Conservation (phyloP, 345 rosid species). For the Chamaenerion angustifolium region DNA sequence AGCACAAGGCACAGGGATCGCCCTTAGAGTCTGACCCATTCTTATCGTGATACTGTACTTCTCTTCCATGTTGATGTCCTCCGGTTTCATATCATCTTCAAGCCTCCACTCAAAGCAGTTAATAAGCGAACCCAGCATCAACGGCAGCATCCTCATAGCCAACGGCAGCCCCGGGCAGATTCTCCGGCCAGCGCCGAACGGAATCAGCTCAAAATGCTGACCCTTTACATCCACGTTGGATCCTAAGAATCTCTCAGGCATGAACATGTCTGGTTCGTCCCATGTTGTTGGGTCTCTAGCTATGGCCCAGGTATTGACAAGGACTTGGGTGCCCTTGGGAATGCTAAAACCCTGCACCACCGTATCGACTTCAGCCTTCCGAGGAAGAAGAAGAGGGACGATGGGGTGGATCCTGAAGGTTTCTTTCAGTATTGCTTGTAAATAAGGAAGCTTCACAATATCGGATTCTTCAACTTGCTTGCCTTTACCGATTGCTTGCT, state of each 20-base stretch:
- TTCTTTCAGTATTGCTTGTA: slow-evolving; percentile 11
- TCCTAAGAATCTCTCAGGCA: slow-evolving; percentile 12
- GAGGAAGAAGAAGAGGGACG: slow-evolving; percentile 14
- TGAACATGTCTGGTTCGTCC: slow-evolving; percentile 7
- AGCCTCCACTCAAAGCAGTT: slow-evolving; percentile 16
- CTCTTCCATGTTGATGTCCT: slow-evolving; percentile 13
- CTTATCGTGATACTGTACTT: slow-evolving; percentile 10
- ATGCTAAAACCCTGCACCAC: slow-evolving; percentile 7
- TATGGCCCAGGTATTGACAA: slow-evolving; percentile 14
- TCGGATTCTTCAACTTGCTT: slow-evolving; percentile 14
- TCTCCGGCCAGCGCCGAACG: slow-evolving; percentile 20
- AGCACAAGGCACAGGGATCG: too few relatives aligned
- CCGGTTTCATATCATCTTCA: slow-evolving; percentile 3
- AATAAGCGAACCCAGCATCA: slow-evolving; percentile 15
- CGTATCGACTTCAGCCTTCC: slow-evolving; percentile 8
- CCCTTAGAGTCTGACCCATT: slow-evolving; percentile 7
- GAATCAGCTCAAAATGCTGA: slow-evolving; percentile 11
- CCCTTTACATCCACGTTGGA: slow-evolving; percentile 7
- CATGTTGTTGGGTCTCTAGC: slow-evolving; percentile 12
- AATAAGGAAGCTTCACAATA: slow-evolving; percentile 9
- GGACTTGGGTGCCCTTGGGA: slow-evolving; percentile 9
- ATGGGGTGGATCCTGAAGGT: slow-evolving; percentile 12
- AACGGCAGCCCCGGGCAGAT: slow-evolving; percentile 20
- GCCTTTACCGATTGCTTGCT: slow-evolving; percentile 5
- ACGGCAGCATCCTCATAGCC: slow-evolving; percentile 10